Base-by-base conservation (phyloP, 1,284 basidiomycete genomes). In the Naganishia liquefaciens region DNA sequence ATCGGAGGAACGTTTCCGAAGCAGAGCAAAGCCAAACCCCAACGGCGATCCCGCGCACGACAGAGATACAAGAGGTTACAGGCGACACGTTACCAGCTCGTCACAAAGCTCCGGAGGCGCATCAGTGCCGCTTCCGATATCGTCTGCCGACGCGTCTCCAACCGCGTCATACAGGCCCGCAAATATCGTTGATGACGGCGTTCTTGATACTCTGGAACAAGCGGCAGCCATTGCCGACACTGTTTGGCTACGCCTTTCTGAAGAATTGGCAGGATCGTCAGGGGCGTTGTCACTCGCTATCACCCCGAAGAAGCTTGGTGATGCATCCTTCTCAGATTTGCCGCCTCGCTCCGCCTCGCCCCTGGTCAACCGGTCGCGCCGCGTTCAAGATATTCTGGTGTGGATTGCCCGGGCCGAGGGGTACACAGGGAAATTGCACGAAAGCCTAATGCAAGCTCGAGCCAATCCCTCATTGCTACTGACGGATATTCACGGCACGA, bases 221-320 rank as follows among this genome's bases (percentile, higher is more conserved):
- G 81, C 81, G 0, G 79, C 79, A 2, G 76, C 80, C 19, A 75
- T 79, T 28, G 81, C 80, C 1, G 76, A 79, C 54, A 77, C 76
- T 2, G 80, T 80, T 3, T 82, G 81, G 77, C 71, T 79, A 15
- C 75, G 79, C 64, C 72, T 82, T 9, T 77, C 80, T 27, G 79
- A 81, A 65, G 79, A 80, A 62, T 70, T 82, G 17, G 74, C 74
- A 6, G 71, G 72, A 13, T 64, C 71, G 10, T 70, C 73, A 25
- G 62, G 69, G 15, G 53, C 67, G 50, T 39, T 62, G 68, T 70
- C 61, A 37, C 51, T 54, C 33, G 51, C 44, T 15, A 37, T 44
- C 17, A 69, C 69, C 42, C 62, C 64, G 19, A 69, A 67, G 53
- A 63, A 46, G 37, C 40, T 53, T n/a, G 51, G 62, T 27, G 40